phyloP scores from a whole-genome alignment of 768 basidiomycete genomes.

The Boletus tomentosulus region DNA sequence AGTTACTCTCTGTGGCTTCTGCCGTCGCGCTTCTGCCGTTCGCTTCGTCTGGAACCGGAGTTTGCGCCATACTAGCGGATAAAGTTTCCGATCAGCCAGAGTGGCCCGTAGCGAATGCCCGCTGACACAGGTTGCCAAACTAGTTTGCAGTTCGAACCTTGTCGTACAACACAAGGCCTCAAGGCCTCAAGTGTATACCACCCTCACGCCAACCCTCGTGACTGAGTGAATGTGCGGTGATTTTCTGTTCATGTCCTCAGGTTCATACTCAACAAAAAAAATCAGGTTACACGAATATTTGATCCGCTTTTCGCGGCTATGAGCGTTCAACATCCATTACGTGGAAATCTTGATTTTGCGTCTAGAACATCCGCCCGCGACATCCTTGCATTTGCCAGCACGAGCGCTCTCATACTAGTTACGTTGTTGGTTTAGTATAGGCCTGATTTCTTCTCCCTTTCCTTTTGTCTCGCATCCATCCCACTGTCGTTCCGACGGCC shows the following conservation, averaged over 20 bases:
- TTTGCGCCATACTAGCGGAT: conserved; percentile 2
- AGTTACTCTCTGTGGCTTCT: conserved; percentile 12
- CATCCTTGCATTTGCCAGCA: neutral
- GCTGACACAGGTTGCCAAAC: neutral
- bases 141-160: neutral
- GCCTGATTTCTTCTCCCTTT: neutral
- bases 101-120: neutral
- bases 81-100: conserved; percentile 1
- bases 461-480: neutral
- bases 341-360: conserved; percentile 10
- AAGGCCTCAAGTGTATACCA: neutral
- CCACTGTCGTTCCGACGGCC: neutral
- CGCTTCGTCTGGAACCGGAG: conserved; percentile 2
- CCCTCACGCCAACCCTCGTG: neutral
- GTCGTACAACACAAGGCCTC: neutral
- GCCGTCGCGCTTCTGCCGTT: neutral
- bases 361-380: neutral
- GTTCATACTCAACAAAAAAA: neutral
- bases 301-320: neutral
- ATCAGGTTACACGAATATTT: neutral
- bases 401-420: neutral
- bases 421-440: too few species aligned
- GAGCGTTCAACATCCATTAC: conserved; percentile 10
- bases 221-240: neutral
- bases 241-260: neutral